Evolutionary conservation across 2,329 filamentous ascomycete species (phyloP), one percentile per base, ranked within the genome.

Genomic region (Epicoccum sorghinum): DNA sequence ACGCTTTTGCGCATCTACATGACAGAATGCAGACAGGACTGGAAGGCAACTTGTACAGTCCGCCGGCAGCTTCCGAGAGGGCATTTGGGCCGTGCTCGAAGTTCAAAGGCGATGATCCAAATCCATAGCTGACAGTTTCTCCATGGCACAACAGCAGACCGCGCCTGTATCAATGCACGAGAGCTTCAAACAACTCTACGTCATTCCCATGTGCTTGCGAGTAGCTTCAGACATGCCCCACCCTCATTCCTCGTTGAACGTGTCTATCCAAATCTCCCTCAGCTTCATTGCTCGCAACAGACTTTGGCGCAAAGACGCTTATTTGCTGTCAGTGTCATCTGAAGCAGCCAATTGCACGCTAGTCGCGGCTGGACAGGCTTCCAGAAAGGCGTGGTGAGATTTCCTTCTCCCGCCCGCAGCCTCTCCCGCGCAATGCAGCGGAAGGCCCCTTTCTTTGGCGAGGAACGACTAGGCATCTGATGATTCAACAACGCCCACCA

Each of bases 171-270:
- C 47, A 25, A 29, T 29, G 37, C 37, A 42, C 32, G 9, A 41
- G 30, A 50, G 46, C 41, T 25, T 24, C 41, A 29, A 14, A 25
- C 40, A 49, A 36, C 24, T 32, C 12, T 36, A 45, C 52, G 47
- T 55, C 52, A 55, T 49, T 25, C 38, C 45, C 42, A 41, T 40
- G 30, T 29, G 32, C 27, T 18, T 33, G 42, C 23, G 32, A 9
- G n/a, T 45, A 36, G 48, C 48, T 40, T 40, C 46, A 55, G 52
- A 46, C 45, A 46, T 41, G 52, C 46, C 52, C 52, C 52, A 55
- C 52, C 41, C 36, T 37, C 25, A 42, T 46, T 41, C 51, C 37
- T 47, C 18, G 24, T 55, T 46, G 50, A 55, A 55, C 46, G 46
- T 38, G 52, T 47, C 46, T 25, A 55, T 50, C 30, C 37, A 50